A percentile compares a stretch with the other conserved stretches of the same genome.
These are phyloP conservation scores for Brasilioporus rufonigricans DNA, from an alignment of 768 basidiomycete genomes.

Conservation along the genomic window DNA sequence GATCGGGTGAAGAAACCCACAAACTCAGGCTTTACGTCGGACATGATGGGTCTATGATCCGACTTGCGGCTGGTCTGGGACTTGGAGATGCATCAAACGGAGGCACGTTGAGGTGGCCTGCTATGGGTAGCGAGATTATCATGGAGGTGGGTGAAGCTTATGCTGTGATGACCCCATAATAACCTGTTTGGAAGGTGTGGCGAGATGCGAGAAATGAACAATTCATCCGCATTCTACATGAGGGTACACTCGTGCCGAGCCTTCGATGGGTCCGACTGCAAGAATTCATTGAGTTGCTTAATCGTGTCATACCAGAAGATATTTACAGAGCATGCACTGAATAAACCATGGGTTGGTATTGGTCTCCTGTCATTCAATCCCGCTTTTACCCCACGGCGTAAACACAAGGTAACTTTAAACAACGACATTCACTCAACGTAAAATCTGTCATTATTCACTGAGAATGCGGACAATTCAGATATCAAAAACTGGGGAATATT, in stretches of 20 bases:
- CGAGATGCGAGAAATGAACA: conserved; percentile 14
- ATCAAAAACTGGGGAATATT: no score
- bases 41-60: conserved; percentile 48
- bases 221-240: conserved; percentile 45
- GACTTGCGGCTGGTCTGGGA: conserved; percentile 40
- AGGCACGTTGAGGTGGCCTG: conserved; percentile 42
- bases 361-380: no score
- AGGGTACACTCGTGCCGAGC: conserved; percentile 38
- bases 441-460: no score
- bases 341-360: neutral
- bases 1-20: conserved; percentile 31
- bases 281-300: conserved; percentile 34
- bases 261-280: conserved; percentile 38
- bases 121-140: conserved; percentile 45
- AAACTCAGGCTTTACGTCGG: conserved; percentile 44
- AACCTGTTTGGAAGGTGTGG: conserved; percentile 39
- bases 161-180: neutral
- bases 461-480: no score
- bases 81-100: conserved; percentile 30
- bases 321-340: conserved; percentile 23
- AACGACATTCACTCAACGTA: neutral
- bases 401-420: neutral
- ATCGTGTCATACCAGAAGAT: conserved; percentile 34
- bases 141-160: conserved; percentile 38
- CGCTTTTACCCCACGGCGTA: no score